Conservation (phyloP, 164 flowering plant genomes). For the Macadamia tetraphylla region DNA sequence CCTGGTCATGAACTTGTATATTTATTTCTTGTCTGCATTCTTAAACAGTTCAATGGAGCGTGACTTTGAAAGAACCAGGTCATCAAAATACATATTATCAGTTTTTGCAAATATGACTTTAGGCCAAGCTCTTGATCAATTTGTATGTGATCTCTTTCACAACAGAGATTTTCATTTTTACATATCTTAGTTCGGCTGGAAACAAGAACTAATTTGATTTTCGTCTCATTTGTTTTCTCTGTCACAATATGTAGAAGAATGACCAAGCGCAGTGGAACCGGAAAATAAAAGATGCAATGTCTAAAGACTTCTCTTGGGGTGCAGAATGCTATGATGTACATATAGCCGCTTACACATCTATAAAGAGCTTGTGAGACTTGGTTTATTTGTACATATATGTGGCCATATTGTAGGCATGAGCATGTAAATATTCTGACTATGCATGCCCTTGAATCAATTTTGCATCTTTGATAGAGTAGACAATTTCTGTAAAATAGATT, state of each 20-base stretch:
- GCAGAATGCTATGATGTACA: constrained; percentile 64
- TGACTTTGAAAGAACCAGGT: constrained; percentile 32
- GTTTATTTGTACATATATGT: neutral
- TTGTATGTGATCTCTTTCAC: constrained; percentile 37
- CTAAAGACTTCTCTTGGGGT: constrained; percentile 73
- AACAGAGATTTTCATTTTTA: neutral
- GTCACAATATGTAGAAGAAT: constrained; percentile 30
- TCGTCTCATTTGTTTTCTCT: neutral
- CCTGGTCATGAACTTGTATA: too few relatives aligned
- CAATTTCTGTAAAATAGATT: too few relatives aligned
- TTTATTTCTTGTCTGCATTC: constrained; percentile 1
- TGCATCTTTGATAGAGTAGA: too few relatives aligned
- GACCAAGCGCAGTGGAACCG: constrained; percentile 44
- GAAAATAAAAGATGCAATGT: constrained; percentile 58
- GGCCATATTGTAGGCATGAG: too few relatives aligned
- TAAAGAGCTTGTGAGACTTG: constrained; percentile 34
- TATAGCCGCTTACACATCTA: constrained; percentile 46
- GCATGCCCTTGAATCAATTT: too few relatives aligned
- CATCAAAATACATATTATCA: constrained; percentile 35
- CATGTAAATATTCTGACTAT: too few relatives aligned
- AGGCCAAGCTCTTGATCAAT: constrained; percentile 61
- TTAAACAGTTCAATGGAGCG: constrained; percentile 31
- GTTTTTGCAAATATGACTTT: constrained; percentile 52
- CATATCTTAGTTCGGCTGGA: neutral
- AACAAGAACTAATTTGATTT: neutral